Evolutionary conservation across 2,329 filamentous ascomycete genomes (phyloP), one percentile per base, ranked within the genome.

Genomic region (Rachicladosporium sp.): DNA sequence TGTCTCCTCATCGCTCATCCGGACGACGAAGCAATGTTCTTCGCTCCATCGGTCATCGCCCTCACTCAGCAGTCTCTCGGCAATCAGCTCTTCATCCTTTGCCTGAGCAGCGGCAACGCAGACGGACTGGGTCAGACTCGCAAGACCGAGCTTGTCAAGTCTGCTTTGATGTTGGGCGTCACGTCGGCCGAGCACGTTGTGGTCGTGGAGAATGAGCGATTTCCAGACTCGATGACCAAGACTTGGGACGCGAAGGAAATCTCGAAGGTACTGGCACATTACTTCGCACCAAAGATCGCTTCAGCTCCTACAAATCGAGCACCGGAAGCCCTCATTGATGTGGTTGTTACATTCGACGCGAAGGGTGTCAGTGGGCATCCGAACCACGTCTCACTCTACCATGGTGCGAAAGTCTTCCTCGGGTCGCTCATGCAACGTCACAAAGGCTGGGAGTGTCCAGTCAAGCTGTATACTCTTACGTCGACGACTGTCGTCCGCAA

Each of bases 11-110:
- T 98, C 55, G 91, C 91, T 13, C 91, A 98, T 65, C 91, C 91
- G 0, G 91, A 98, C 63, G 91, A 98, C 56, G 91, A 98, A 68
- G 91, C 89, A 61, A 98, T 98, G 91, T 98, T 98, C 71, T 98
- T 98, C 64, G 78, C 87, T 46, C 91, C 91, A 0, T 83, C 86
- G 1, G 70, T 96, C 10, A 71, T 93, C 51, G 78, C 83, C n/a
- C 73, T 98, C 42, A 89, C 87, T 11, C 70, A 74, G 10, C 85
- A 86, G 3, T 76, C 79, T 43, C 70, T 81, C 13, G 82, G 84
- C 3, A 96, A 98, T 63, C 86, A 93, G 57, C 73, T 98, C 56
- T 91, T 93, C 65, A 93, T 98, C 47, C 66, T 96, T 41, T 98
- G 91, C 64, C 67, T 98, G 47, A 93, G 84, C 63, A 89, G 79